Base-by-base conservation (phyloP, 352 stramenopile genomes). In the Phytopythium aichiense region DNA sequence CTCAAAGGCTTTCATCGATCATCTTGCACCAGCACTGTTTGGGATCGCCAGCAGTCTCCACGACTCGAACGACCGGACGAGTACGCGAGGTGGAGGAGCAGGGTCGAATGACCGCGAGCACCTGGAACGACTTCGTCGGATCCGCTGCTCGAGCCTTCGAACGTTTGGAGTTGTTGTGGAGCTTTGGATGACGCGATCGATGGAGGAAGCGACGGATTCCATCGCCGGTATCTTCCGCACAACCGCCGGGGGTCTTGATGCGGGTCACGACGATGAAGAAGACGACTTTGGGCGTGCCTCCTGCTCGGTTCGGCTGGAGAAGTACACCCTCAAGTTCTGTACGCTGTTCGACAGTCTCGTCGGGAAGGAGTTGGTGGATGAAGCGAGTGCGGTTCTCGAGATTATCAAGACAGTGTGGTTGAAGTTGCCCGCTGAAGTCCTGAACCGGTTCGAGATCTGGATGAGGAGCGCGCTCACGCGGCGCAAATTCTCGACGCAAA, bases 391-490 rank as follows among this genome's bases (percentile, higher is more conserved):
- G 23, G 33, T 68, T 13, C 50, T 66, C 12, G 49, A 60, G 9
- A 45, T 62, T 38, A 66, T 67, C 25, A 66, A 37, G 33, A 38
- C 40, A 2, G 56, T 69, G n/a, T 73, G 49, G 68, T 61, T 42
- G 28, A 71, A 72, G 56, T 38, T 72, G 8, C 40, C 68, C 7
- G 45, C 22, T 25, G 51, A 49, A 23, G 37, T 63, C 7, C 45
- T 74, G 12, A 22, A 28, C 18, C 60, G 62, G 42, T 62, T 65
- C 45, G 61, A 72, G 23, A 38, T 55, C 9, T 81, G 73, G 73
- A 76, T 79, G 58, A 68, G 71, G 55, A 56, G 68, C 22, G 40
- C 59, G 22, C 33, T 73, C n/a, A 42, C 66, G 2, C 43, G 46
- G 15, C 53, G 59, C 9, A 58, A 51, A 37, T 64, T 68, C 25